Base-by-base conservation (phyloP, 768 basidiomycete genomes). In the Rubroboletus pulcherrimus region DNA sequence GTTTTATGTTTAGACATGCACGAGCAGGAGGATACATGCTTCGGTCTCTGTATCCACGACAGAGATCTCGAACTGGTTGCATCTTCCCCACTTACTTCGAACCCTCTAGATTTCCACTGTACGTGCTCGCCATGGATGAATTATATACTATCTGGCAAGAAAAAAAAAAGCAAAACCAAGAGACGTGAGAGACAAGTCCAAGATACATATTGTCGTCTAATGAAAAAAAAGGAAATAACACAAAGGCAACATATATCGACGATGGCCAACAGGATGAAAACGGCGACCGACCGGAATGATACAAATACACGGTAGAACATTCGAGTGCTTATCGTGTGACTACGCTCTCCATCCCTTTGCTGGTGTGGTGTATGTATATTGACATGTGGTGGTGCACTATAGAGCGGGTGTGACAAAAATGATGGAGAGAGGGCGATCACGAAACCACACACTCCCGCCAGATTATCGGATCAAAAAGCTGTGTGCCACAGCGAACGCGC, bases 381-480 rank as follows among this genome's bases (percentile, higher is more conserved):
- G 29, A 2, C 19, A 24, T 26, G 19, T 10, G 11, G n/a, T 45
- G 10, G 21, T 31, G 21, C 41, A 39, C 33, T 39, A 35, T 40
- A 34, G 24, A 29, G 9, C 15, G 46, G 8, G 15, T 24, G 26
- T 3, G 31, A 50, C 10, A 31, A 51, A 46, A 42, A 42, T 4
- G 17, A 11, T n/a, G 17, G 26, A 19, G 7, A 2, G n/a, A 8
- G 15, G 5, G 11, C 4, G 14, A 33, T 33, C 47, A 30, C 19
- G 24, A 19, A 24, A 38, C 34, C 10, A 19, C 29, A 29, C 3
- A 17, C 11, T 17, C 48, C 75, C 69, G 87, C 51, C 81, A 76
- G 63, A 90, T 76, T 64, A 91, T 54, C 85, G 81, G 63, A 92
- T 91, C 66, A 87, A 75, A 70, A 86, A 85, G 66, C 85, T 90